Conservation (phyloP, 176 grass and related monocot genomes). For the Areca catechu region DNA sequence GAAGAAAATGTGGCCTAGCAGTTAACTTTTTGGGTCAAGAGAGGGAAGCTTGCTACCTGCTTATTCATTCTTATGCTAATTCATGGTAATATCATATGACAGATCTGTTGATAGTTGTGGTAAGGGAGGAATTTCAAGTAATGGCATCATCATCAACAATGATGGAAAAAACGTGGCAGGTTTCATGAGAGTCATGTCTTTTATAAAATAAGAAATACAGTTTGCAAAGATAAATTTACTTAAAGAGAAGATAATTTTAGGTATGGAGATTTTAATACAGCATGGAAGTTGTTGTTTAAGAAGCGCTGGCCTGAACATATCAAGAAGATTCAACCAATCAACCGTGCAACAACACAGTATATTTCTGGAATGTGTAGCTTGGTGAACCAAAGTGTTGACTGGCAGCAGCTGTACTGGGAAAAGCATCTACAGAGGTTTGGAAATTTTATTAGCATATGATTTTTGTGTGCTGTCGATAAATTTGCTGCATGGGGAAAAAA, state of each 20-base stretch:
- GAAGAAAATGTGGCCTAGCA: too few relatives aligned
- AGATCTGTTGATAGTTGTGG: constrained; percentile 15
- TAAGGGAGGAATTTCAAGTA: not conserved
- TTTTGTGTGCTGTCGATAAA: constrained; percentile 7
- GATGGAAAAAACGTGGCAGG: constrained; percentile 45
- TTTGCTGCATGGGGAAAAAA: too few relatives aligned
- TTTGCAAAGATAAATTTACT: too few relatives aligned
- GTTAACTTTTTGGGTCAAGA: not conserved
- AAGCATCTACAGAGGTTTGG: not conserved
- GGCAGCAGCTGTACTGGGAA: not conserved
- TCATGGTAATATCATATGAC: not conserved
- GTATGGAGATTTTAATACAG: constrained; percentile 37
- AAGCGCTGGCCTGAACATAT: constrained; percentile 32
- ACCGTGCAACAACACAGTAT: not conserved
- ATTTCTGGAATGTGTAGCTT: not conserved
- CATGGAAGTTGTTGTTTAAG: constrained; percentile 43
- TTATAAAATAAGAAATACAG: too few relatives aligned
- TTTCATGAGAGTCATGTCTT: constrained; percentile 1
- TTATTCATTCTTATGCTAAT: not conserved
- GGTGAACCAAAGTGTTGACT: constrained; percentile 4
- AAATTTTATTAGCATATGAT: constrained; percentile 4
- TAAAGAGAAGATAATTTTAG: constrained; percentile 12
- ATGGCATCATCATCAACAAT: not conserved
- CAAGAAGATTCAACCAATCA: constrained; percentile 4
- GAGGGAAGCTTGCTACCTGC: not conserved